These are phyloP conservation scores for Aspergillus fijiensis DNA, from an alignment of 2,329 filamentous ascomycete genomes.

Conservation along the genomic window DNA sequence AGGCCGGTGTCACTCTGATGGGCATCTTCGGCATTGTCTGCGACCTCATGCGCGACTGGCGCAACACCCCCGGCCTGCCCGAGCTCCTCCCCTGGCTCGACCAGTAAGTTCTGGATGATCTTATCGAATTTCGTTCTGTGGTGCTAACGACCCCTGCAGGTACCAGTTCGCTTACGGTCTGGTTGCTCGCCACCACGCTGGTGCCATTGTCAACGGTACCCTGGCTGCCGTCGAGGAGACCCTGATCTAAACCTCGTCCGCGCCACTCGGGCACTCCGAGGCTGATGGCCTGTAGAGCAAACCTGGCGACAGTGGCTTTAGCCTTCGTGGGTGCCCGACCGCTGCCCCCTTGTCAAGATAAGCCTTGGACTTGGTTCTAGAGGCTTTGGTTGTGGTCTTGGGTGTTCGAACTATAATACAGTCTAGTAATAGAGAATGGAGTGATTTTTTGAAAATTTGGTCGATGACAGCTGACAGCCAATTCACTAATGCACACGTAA, in stretches of 20 bases:
- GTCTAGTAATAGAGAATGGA: not conserved
- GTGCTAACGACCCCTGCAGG: slow-evolving; percentile 1
- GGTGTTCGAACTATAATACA: not conserved
- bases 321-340: not conserved
- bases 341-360: not conserved
- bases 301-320: not conserved
- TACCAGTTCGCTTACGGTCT: slow-evolving; percentile 17
- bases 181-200: slow-evolving; percentile 14
- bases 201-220: slow-evolving; percentile 12
- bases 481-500: too few species aligned
- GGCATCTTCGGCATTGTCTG: slow-evolving; percentile 62
- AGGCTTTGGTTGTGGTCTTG: not conserved
- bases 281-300: not conserved
- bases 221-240: slow-evolving; percentile 9
- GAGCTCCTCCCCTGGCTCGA: slow-evolving; percentile 65
- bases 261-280: not conserved
- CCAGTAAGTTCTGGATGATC: slow-evolving; percentile 10
- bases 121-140: not conserved
- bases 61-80: slow-evolving; percentile 53
- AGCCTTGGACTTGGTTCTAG: not conserved
- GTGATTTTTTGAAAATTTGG: too few species aligned
- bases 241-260: not conserved
- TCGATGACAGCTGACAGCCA: too few species aligned
- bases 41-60: slow-evolving; percentile 72
- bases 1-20: slow-evolving; percentile 58